A percentile compares a stretch with the other conserved stretches of the same genome.
These are phyloP conservation scores for Dactylellina leptospora DNA, from an alignment of 2,329 filamentous ascomycete species.

Conservation along the genomic window DNA sequence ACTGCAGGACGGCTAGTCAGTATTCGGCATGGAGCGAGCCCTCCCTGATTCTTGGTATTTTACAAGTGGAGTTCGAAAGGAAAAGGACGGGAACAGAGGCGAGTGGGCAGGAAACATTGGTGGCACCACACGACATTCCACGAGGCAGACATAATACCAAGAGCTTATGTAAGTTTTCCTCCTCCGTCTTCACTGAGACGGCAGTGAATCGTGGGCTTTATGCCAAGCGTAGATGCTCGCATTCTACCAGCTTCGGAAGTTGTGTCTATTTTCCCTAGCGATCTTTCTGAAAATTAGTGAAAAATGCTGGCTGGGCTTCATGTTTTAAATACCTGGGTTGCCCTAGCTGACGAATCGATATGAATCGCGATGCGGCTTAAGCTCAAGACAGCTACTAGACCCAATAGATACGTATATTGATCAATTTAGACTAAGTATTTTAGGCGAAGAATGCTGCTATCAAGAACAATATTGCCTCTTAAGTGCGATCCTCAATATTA, in stretches of 20 bases:
- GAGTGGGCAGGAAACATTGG: constrained; percentile 28
- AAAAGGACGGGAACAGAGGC: constrained; percentile 42
- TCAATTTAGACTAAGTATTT: background rate
- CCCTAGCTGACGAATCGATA: background rate
- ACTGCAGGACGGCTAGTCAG: constrained; percentile 36
- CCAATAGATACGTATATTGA: background rate
- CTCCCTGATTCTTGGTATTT: constrained; percentile 38
- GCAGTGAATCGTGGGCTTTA: background rate
- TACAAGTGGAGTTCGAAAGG: constrained; percentile 30
- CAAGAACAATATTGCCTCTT: no score
- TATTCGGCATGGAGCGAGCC: constrained; percentile 48
- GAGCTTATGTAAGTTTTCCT: constrained; percentile 40
- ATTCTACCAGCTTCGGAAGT: no score
- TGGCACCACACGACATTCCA: constrained; percentile 17
- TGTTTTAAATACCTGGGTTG: background rate
- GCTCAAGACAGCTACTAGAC: background rate
- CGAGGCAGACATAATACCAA: constrained; percentile 6
- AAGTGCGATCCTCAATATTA: no score
- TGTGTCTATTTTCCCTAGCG: no score
- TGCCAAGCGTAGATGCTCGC: no score
- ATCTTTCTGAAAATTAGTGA: no score
- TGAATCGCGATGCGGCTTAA: background rate
- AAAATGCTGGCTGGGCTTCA: no score
- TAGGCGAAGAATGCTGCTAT: no score
- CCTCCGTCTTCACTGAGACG: constrained; percentile 29